Percentiles rank a stretch among this genome's conserved stretches.
These are phyloP conservation scores for Ilyonectria mors-panacis DNA, from an alignment of 2,329 filamentous ascomycete genomes.

Conservation along the genomic window DNA sequence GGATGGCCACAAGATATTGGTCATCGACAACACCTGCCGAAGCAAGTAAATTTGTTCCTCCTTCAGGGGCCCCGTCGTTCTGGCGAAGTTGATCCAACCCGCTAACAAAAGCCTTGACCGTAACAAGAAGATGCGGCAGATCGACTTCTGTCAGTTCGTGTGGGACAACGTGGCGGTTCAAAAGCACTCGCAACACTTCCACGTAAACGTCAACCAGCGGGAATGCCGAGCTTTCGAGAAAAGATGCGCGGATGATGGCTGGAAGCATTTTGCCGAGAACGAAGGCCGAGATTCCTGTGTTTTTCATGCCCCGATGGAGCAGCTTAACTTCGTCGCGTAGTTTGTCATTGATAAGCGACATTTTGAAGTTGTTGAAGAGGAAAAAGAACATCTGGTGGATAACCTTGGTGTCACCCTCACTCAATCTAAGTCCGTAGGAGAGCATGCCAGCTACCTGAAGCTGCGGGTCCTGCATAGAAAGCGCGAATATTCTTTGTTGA, in stretches of 20 bases:
- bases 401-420: conserved; percentile 65
- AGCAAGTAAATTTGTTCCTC: conserved; percentile 48
- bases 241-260: conserved; percentile 61
- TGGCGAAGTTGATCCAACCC: conserved; percentile 48
- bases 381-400: conserved; percentile 69
- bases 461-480: conserved; percentile 68
- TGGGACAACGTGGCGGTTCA: conserved; percentile 54
- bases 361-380: conserved; percentile 71
- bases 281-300: conserved; percentile 61
- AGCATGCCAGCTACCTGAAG: conserved; percentile 70
- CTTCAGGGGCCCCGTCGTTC: conserved; percentile 36
- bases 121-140: conserved; percentile 50
- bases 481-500: conserved; percentile 69
- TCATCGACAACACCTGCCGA: conserved; percentile 46
- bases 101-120: conserved; percentile 51
- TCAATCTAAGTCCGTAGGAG: conserved; percentile 69
- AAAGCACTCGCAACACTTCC: conserved; percentile 57
- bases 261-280: conserved; percentile 68
- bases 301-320: conserved; percentile 64
- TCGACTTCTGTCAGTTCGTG: conserved; percentile 55
- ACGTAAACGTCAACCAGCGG: conserved; percentile 67
- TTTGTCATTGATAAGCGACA: conserved; percentile 64
- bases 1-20: conserved; percentile 52
- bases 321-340: conserved; percentile 63
- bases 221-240: conserved; percentile 57